Evolutionary conservation across 2,329 filamentous ascomycete genomes (phyloP).

Genomic region (Daldinia sp.): DNA sequence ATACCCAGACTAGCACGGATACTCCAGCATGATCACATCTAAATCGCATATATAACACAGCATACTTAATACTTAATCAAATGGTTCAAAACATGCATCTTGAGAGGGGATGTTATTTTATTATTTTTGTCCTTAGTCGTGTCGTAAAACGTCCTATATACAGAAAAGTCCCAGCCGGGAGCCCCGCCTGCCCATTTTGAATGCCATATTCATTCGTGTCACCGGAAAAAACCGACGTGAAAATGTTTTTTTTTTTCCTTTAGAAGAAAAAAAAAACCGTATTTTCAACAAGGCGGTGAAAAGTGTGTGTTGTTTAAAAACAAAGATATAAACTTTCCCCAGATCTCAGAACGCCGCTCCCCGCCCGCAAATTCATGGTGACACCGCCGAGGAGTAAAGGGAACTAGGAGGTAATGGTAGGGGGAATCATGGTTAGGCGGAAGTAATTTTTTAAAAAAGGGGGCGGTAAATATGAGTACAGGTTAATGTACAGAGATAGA

Average conservation of each 20-base stretch:
- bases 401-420: constrained; percentile 5
- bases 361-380: constrained; percentile 51
- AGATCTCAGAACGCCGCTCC: constrained; percentile 53
- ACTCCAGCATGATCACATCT: background rate
- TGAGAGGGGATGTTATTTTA: constrained; percentile 68
- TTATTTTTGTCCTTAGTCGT: constrained; percentile 60
- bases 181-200: constrained; percentile 52
- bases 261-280: constrained; percentile 24
- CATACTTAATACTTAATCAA: background rate
- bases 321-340: constrained; percentile 44
- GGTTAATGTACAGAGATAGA: constrained; percentile 58
- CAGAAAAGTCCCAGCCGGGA: constrained; percentile 57
- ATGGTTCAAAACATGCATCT: constrained; percentile 28
- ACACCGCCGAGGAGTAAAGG: constrained; percentile 52
- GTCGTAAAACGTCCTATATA: constrained; percentile 53
- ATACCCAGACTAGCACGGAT: background rate
- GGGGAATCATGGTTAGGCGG: background rate
- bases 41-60: background rate
- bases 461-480: constrained; percentile 65
- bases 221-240: constrained; percentile 54
- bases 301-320: constrained; percentile 32
- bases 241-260: constrained; percentile 14
- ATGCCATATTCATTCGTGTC: constrained; percentile 56
- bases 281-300: constrained; percentile 43
- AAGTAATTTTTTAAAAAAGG: constrained; percentile 31